Evolutionary conservation across 73 alveolate genomes (phyloP).

Genomic region (Paramecium primaurelia): DNA sequence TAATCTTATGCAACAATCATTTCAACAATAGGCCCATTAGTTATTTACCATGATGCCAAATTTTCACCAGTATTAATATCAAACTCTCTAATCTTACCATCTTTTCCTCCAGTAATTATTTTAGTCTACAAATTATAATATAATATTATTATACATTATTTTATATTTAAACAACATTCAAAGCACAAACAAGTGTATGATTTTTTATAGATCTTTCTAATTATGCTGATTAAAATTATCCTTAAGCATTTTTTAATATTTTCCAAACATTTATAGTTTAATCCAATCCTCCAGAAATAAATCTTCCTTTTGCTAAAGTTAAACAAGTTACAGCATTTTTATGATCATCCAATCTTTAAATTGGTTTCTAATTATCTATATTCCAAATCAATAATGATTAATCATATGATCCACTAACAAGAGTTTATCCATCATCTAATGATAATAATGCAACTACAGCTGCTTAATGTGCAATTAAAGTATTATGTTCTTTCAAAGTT

Average conservation of each 20-base stretch:
- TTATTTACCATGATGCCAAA: background rate
- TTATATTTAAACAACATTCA: background rate
- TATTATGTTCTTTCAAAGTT: conserved; percentile 11
- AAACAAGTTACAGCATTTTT: conserved; percentile 18
- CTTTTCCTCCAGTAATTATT: conserved; percentile 6
- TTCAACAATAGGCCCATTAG: background rate
- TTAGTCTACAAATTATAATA: background rate
- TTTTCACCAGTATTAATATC: background rate
- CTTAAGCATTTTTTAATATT: background rate
- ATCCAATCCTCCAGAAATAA: conserved; percentile 13
- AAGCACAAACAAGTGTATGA: background rate
- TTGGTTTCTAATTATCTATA: background rate
- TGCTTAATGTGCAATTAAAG: background rate
- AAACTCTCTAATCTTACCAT: conserved; percentile 25
- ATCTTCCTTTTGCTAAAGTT: conserved; percentile 22
- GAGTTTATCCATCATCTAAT: conserved; percentile 16
- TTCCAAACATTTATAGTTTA: background rate
- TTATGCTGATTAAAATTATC: background rate
- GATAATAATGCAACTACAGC: conserved; percentile 24
- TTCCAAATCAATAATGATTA: conserved; percentile 12
- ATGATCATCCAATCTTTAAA: background rate
- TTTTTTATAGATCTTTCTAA: background rate
- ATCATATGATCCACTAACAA: conserved; percentile 37
- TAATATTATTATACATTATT: background rate
- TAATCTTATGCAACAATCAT: background rate